Percentiles rank a stretch among this genome's conserved stretches.
Evolutionary conservation across 345 rosid genomes (phyloP).

Genomic region (Populus euphratica): DNA sequence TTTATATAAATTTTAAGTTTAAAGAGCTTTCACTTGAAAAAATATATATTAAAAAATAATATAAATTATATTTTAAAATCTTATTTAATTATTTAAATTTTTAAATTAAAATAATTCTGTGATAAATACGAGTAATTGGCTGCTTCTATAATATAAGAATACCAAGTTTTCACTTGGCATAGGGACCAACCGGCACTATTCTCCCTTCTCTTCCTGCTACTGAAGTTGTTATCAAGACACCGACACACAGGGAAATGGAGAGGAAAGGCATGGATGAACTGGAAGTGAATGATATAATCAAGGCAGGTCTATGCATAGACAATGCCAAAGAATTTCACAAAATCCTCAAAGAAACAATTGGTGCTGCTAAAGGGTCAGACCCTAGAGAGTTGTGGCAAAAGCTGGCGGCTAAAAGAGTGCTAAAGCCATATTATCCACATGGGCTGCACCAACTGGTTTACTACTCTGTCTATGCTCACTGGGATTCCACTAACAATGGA

Average conservation of each 20-base stretch:
- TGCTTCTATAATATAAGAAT: no score
- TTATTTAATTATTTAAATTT: no score
- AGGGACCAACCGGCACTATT: no score
- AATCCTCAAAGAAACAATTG: slow-evolving; percentile 30
- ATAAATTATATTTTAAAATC: no score
- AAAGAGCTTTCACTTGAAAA: accelerated
- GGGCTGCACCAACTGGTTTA: slow-evolving; percentile 65
- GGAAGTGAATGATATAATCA: slow-evolving; percentile 45
- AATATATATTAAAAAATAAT: no score
- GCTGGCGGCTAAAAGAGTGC: slow-evolving; percentile 41
- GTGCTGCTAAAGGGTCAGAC: slow-evolving; percentile 25
- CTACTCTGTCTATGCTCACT: slow-evolving; percentile 55
- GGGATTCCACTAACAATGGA: slow-evolving; percentile 64
- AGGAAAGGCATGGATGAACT: slow-evolving; percentile 34
- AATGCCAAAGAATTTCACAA: slow-evolving; percentile 42
- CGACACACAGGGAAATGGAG: slow-evolving; percentile 26
- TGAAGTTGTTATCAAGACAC: neutral
- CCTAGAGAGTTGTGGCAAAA: slow-evolving; percentile 60
- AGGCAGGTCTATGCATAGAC: slow-evolving; percentile 44
- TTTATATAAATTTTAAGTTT: no score
- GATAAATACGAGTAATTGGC: no score
- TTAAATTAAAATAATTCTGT: accelerated
- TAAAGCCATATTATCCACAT: slow-evolving; percentile 76
- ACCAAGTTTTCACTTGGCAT: no score
- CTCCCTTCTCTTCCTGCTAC: no score